Percentiles rank a stretch among this genome's conserved stretches.
Conservation (phyloP, 2,329 filamentous ascomycete species). For the Colletotrichum musae region DNA sequence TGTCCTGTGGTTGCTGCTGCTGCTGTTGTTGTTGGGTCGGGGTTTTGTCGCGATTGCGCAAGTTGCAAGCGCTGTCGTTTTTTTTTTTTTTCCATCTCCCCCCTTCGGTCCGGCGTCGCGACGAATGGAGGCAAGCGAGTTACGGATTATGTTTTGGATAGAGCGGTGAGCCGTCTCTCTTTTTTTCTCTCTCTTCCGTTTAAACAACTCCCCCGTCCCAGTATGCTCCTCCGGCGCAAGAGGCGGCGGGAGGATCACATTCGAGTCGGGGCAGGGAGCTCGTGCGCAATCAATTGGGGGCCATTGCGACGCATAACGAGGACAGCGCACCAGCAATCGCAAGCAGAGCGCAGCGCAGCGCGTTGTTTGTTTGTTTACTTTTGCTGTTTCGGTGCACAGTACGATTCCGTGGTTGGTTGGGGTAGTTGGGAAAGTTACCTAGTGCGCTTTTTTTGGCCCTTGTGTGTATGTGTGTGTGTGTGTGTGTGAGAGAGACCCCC, state of each 20-base stretch:
- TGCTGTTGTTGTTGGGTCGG: neutral
- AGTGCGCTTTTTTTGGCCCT: too few relatives aligned
- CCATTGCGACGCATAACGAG: neutral
- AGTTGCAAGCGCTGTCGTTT: neutral
- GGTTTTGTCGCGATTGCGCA: neutral
- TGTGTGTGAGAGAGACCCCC: too few relatives aligned
- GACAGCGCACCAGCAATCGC: neutral
- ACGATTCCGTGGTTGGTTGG: constrained; percentile 4
- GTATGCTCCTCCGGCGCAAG: neutral
- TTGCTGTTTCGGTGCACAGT: constrained; percentile 23
- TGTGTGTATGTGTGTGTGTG: too few relatives aligned
- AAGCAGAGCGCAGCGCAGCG: neutral
- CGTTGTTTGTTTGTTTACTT: constrained; percentile 26
- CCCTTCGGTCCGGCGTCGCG: neutral
- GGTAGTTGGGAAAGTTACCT: too few relatives aligned
- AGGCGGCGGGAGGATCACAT: neutral
- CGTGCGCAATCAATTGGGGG: neutral
- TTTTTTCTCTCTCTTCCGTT: neutral
- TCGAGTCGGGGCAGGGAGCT: neutral
- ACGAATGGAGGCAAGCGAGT: constrained; percentile 27
- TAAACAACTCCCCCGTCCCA: too few relatives aligned
- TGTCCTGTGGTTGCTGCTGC: too few relatives aligned
- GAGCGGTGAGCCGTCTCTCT: constrained; percentile 31
- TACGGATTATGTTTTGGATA: constrained; percentile 29
- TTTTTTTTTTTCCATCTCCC: too few relatives aligned